A percentile compares a stretch with the other conserved stretches of the same genome.
Conservation (phyloP, 768 basidiomycete genomes). For the Daedaleopsis sinensis region DNA sequence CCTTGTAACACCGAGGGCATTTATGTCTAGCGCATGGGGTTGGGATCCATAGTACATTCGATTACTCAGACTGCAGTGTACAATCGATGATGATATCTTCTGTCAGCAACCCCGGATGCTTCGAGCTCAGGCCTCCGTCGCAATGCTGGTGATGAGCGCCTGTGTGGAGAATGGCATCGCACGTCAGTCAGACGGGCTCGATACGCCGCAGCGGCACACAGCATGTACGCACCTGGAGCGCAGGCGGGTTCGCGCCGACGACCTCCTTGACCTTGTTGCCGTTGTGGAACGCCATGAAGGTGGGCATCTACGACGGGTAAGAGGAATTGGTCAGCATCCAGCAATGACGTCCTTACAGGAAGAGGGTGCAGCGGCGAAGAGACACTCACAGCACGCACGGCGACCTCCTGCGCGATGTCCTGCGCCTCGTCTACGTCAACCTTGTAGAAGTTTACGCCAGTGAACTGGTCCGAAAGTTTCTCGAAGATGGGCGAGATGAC, state of each 20-base stretch:
- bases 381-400: constrained; percentile 60
- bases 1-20: too few relatives aligned
- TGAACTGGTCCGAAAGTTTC: constrained; percentile 43
- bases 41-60: too few relatives aligned
- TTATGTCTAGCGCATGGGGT: too few relatives aligned
- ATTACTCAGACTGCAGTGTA: too few relatives aligned
- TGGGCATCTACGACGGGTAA: constrained; percentile 41
- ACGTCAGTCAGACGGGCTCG: neutral
- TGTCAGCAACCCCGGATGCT: too few relatives aligned
- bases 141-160: too few relatives aligned
- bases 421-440: constrained; percentile 68
- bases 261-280: constrained; percentile 40
- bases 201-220: neutral
- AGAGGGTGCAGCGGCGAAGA: constrained; percentile 7
- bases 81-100: too few relatives aligned
- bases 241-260: constrained; percentile 50
- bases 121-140: too few relatives aligned
- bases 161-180: neutral
- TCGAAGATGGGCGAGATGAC: constrained; percentile 69
- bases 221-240: constrained; percentile 41
- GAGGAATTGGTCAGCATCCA: neutral
- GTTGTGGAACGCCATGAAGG: constrained; percentile 41
- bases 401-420: constrained; percentile 58
- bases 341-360: too few relatives aligned
- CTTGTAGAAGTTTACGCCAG: constrained; percentile 64